Conservation (phyloP, 139 green algal genomes). For the Gonium pectorale region DNA sequence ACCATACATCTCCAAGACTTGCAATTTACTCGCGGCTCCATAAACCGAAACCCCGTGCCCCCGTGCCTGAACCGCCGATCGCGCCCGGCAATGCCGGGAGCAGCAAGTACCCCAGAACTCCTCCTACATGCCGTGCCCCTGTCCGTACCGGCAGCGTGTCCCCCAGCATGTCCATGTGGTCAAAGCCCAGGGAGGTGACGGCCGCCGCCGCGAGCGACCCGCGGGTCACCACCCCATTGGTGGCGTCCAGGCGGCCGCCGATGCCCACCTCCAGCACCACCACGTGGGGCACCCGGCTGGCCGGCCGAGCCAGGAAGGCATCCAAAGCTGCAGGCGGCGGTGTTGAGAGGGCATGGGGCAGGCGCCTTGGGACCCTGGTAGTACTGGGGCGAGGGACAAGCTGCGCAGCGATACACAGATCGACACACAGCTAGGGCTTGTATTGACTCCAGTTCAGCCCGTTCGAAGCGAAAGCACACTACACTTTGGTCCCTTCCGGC, state of each 20-base stretch:
- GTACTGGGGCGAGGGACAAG: too few relatives aligned
- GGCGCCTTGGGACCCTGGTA: too few relatives aligned
- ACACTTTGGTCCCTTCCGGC: too few relatives aligned
- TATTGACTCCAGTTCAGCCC: too few relatives aligned
- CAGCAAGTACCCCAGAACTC: not conserved
- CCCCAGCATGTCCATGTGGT: slow-evolving; percentile 96
- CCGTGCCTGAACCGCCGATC: too few relatives aligned
- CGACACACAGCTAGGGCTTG: too few relatives aligned
- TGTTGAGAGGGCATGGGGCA: not conserved
- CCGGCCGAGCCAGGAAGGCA: slow-evolving; percentile 1
- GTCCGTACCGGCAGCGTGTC: slow-evolving; percentile 83
- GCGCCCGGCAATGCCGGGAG: too few relatives aligned
- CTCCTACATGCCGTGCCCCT: not conserved
- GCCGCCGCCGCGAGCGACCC: slow-evolving; percentile 73
- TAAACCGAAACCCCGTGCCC: not conserved
- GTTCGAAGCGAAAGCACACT: too few relatives aligned
- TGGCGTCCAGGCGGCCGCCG: slow-evolving; percentile 95
- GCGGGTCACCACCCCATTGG: slow-evolving; percentile 77
- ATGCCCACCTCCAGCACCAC: slow-evolving; percentile 96
- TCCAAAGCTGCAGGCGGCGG: slow-evolving; percentile 17
- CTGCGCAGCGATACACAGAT: too few relatives aligned
- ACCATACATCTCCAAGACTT: too few relatives aligned
- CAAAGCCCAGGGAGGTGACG: slow-evolving; percentile 91
- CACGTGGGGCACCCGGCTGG: slow-evolving; percentile 70
- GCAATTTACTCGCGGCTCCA: too few relatives aligned